Conservation (phyloP, 768 basidiomycete genomes). For the Boletellus ananiceps region DNA sequence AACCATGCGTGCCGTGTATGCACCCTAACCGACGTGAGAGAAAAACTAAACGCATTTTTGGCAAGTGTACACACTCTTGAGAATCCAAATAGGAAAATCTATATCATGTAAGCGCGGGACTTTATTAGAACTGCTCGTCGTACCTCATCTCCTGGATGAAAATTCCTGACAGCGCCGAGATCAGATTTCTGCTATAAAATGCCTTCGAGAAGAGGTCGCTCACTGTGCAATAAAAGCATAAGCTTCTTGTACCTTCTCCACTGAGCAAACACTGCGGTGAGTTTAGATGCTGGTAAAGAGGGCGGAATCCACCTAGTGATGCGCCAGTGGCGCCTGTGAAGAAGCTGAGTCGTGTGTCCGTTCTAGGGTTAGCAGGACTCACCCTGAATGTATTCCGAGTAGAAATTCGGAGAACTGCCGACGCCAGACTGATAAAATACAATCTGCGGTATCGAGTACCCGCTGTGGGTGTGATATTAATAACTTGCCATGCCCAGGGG, state of each 20-base stretch:
- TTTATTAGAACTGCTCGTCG: not conserved
- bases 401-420: constrained; percentile 51
- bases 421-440: constrained; percentile 65
- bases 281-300: not conserved
- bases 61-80: constrained; percentile 47
- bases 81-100: constrained; percentile 79
- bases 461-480: constrained; percentile 17
- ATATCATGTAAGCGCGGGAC: constrained; percentile 6
- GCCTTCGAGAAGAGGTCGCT: constrained; percentile 24
- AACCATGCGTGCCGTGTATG: constrained; percentile 73
- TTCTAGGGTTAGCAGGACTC: constrained; percentile 5
- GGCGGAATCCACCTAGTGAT: constrained; percentile 44
- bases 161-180: constrained; percentile 46
- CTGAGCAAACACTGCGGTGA: constrained; percentile 31
- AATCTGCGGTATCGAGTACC: constrained; percentile 49
- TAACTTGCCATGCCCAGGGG: not conserved
- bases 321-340: constrained; percentile 57
- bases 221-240: constrained; percentile 80
- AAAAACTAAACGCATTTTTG: too few species aligned
- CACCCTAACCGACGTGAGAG: constrained; percentile 44
- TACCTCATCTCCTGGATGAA: constrained; percentile 68
- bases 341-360: constrained; percentile 5
- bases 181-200: not conserved
- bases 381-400: constrained; percentile 61
- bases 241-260: constrained; percentile 71